phyloP scores from a whole-genome alignment of 345 rosid genomes.

The Citrus australasica region DNA sequence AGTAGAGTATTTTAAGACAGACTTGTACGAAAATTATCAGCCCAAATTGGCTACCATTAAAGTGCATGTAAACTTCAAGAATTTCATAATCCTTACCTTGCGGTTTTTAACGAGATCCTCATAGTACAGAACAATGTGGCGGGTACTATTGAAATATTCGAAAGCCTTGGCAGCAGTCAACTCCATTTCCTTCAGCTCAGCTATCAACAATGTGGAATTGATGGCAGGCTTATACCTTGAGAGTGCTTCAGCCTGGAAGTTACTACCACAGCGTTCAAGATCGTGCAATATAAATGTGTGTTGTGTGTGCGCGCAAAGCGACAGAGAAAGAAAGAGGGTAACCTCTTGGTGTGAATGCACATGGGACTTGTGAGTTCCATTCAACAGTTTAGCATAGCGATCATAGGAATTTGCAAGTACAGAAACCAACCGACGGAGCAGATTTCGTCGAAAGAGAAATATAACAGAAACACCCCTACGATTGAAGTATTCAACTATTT shows the following conservation, averaged over 20 bases:
- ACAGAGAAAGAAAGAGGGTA: not conserved
- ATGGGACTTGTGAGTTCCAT: conserved; percentile 96
- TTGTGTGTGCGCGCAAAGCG: not conserved
- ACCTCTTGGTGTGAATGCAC: conserved; percentile 96
- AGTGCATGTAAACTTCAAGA: not conserved
- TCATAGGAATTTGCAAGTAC: conserved; percentile 83
- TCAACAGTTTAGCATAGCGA: conserved; percentile 74
- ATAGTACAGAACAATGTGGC: conserved; percentile 70
- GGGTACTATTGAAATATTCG: conserved; percentile 63
- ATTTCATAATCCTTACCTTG: conserved; percentile 37
- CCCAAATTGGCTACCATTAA: not conserved
- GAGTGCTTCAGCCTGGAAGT: conserved; percentile 68
- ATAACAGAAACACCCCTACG: conserved; percentile 72
- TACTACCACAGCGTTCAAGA: conserved; percentile 12
- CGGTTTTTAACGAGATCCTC: conserved; percentile 71
- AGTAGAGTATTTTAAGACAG: not conserved
- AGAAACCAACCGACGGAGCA: conserved; percentile 83
- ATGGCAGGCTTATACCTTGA: conserved; percentile 74
- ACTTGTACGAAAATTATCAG: not conserved
- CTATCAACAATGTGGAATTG: conserved; percentile 62
- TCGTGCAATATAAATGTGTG: not conserved
- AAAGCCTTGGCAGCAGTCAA: conserved; percentile 51
- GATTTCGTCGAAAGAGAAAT: conserved; percentile 75
- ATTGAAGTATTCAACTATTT: conserved; percentile 74
- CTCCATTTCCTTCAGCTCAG: conserved; percentile 63